Percentiles rank a stretch among this genome's conserved stretches.
Conservation (phyloP, 1,284 basidiomycete species). For the Puccinia horiana region DNA sequence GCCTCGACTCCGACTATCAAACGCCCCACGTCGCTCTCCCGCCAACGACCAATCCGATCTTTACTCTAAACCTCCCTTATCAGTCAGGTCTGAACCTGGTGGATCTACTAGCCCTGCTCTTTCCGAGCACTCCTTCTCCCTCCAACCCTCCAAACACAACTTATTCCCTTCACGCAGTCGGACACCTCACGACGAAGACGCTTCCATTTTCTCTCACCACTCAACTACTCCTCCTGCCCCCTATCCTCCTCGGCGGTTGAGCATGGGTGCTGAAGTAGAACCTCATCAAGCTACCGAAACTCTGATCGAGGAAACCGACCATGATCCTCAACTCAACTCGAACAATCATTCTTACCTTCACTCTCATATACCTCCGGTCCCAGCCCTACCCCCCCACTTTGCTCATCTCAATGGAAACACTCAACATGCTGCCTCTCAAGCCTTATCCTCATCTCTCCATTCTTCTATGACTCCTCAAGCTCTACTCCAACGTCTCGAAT, state of each 20-base stretch:
- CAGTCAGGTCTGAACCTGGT: constrained; percentile 20
- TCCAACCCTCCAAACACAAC: not conserved
- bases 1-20: constrained; percentile 36
- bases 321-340: not conserved
- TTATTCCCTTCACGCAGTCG: not conserved
- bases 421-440: not conserved
- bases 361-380: constrained; percentile 44
- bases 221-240: not conserved
- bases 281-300: not conserved
- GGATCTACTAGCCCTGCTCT: not conserved
- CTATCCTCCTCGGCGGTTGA: not conserved
- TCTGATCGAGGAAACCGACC: not conserved
- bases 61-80: not conserved
- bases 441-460: not conserved
- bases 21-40: constrained; percentile 3
- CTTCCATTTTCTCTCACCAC: constrained; percentile 9
- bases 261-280: not conserved
- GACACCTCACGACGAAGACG: constrained; percentile 14
- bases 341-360: not conserved
- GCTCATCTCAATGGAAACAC: constrained; percentile 36
- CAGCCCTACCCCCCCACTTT: constrained; percentile 43
- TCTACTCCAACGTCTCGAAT: constrained; percentile 66
- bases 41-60: not conserved
- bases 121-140: not conserved
- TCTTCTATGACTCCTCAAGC: constrained; percentile 43